Evolutionary conservation across 345 rosid genomes (phyloP), one percentile per base, ranked within the genome.

Genomic region (Nasturtium officinale): DNA sequence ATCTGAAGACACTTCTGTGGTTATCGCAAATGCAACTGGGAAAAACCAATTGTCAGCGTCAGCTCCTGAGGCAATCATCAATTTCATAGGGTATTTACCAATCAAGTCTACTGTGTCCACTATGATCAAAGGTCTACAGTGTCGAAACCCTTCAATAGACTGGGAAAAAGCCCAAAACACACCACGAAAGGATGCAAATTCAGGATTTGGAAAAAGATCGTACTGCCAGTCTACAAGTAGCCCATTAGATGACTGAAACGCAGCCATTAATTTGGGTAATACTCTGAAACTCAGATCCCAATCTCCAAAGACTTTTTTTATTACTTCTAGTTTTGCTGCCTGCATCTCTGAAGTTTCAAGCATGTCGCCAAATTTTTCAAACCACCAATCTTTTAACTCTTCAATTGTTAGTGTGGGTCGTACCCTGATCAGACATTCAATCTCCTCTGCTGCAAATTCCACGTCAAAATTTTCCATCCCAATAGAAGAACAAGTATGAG

Each of bases 21-120:
- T 68, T 1, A 65, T 6, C 10, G 61, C 71, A 52, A 52, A 66
- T 3, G 48, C 71, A 52, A 66, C 37, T 3, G 50, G 71, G 11
- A 66, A 51, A 15, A 9, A 51, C 0, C 0, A 2, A 1, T 35
- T 0, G 2, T 9, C 28, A 0, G 61, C 60, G 0, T 66, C 50
- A 0, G 28, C 0, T 16, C 40, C 69, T 1, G 57, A 47, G 20
- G 57, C 69, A 65, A 47, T 48, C 56, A 48, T 65, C 57, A 65
- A 4, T 30, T 29, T 47, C 64, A 59, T 2, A 5, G 47, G 64
- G 29, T 59, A 62, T 38, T 42, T 26, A 10, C 38, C 9, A 0
- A 2, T 43, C 23, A 42, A 62, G 38, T 42, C 16, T 45, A 2
- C 43, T n/a, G n/a, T 5, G 8, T 26, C 67, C 67, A 43, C 52